These are phyloP conservation scores for Metarhizium sp. DNA, from an alignment of 2,329 filamentous ascomycete genomes.

Conservation along the genomic window DNA sequence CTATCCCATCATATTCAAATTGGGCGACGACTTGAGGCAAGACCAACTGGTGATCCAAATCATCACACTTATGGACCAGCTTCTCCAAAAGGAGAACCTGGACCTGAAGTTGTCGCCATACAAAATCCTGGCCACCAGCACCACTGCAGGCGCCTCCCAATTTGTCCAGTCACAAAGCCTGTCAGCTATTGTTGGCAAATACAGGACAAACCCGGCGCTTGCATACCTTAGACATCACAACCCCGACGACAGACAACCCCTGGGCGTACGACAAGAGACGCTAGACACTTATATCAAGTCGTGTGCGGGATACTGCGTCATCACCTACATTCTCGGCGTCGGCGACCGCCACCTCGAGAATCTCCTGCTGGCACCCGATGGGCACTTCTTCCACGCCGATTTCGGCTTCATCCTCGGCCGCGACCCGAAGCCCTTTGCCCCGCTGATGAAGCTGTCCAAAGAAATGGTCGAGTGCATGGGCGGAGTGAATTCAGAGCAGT, in stretches of 20 bases:
- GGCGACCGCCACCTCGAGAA: constrained; percentile 96
- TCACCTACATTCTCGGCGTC: constrained; percentile 94
- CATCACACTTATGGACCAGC: constrained; percentile 94
- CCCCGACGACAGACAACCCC: constrained; percentile 69
- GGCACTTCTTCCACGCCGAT: constrained; percentile 95
- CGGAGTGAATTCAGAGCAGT: constrained; percentile 69
- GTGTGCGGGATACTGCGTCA: constrained; percentile 95
- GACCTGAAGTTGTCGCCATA: constrained; percentile 94
- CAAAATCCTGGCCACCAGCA: constrained; percentile 88
- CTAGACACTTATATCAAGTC: constrained; percentile 95
- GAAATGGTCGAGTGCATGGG: constrained; percentile 99
- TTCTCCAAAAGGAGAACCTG: constrained; percentile 90
- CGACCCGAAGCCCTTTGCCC: constrained; percentile 94
- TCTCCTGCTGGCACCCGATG: constrained; percentile 78
- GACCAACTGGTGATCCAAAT: constrained; percentile 96
- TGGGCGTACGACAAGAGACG: constrained; percentile 83
- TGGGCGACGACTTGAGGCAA: constrained; percentile 89
- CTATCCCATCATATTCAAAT: constrained; percentile 95
- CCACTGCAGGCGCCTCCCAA: constrained; percentile 81
- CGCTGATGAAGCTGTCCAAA: constrained; percentile 91
- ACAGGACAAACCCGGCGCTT: constrained; percentile 63
- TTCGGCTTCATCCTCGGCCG: constrained; percentile 97
- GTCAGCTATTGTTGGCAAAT: constrained; percentile 74
- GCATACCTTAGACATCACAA: constrained; percentile 85
- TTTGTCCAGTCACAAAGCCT: constrained; percentile 84